Base-by-base conservation (phyloP, 2,329 filamentous ascomycete species). In the Bertia moriformis region DNA sequence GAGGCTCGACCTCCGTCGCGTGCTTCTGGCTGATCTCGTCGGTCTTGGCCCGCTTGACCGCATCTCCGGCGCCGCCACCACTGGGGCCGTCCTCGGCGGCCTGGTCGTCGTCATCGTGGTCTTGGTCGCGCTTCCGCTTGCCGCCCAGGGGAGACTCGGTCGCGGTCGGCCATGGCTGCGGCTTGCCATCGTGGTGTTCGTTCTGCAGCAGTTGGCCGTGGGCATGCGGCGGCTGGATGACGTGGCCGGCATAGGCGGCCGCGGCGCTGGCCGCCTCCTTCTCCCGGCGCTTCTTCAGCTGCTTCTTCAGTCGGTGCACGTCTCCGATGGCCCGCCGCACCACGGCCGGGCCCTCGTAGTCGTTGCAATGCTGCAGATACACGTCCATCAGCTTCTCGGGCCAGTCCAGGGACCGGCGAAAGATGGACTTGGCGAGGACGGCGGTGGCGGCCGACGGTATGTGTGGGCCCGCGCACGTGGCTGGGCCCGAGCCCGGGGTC, bases 301-400 rank as follows among this genome's bases (percentile, higher is more conserved):
- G 65, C 53, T 76, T 84, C 42, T 65, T 69, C 3, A 76, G 70
- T 51, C 80, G 80, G 46, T 87, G 74, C 5, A 84, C 77, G 43
- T 78, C 73, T 44, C 91, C 77, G 14, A 84, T 67, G 4, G 83
- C 85, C 46, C 69, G 68, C 40, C 87, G 79, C 4, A 95, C 66
- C 38, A 78, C 78, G 18, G 82, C 69, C 1, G 84, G 78, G 40
- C 78, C 74, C 56, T 95, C 89, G 50, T 94, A 88, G 50, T 93
- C 85, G 55, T 93, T 87, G 54, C 88, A 94, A 54, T 89, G 83
- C 43, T 78, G 73, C 36, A 80, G 58, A 48, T 83, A 88, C 36
- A 86, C 67, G 40, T 85, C 78, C 46, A 88, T 63, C 20, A 88
- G 63, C 48, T 76, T 78, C 51, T 88, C 83, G 0, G 84, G 83